phyloP scores from a whole-genome alignment of 2,329 filamentous ascomycete genomes.

The Colletotrichum sp. region DNA sequence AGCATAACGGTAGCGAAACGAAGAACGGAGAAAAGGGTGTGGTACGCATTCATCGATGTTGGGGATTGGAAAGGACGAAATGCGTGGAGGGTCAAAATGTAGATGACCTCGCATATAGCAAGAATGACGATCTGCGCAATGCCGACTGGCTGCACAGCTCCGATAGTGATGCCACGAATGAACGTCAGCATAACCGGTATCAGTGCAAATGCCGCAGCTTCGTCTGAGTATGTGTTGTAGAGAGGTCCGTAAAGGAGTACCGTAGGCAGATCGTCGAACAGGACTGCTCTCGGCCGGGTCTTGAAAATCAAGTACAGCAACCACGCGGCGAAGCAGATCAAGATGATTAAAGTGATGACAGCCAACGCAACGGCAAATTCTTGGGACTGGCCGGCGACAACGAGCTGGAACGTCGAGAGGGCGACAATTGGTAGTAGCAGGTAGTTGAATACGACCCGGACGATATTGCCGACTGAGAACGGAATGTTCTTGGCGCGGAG shows the following conservation, averaged over 20 bases:
- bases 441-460: constrained; percentile 91
- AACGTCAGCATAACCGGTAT: constrained; percentile 86
- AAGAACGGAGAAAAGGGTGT: constrained; percentile 81
- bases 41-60: constrained; percentile 97
- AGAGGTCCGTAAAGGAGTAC: constrained; percentile 89
- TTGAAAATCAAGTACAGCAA: constrained; percentile 80
- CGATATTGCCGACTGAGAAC: constrained; percentile 78
- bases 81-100: constrained; percentile 84
- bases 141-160: constrained; percentile 89
- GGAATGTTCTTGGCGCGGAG: constrained; percentile 90
- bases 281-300: constrained; percentile 81
- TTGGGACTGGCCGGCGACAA: constrained; percentile 72
- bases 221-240: constrained; percentile 97
- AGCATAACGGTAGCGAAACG: constrained; percentile 78
- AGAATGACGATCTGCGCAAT: constrained; percentile 92
- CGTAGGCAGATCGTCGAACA: constrained; percentile 93
- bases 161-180: constrained; percentile 86
- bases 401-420: constrained; percentile 89
- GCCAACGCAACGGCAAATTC: constrained; percentile 76
- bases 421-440: constrained; percentile 88
- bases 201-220: constrained; percentile 87
- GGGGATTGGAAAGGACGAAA: constrained; percentile 89
- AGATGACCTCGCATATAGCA: constrained; percentile 92
- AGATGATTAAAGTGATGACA: constrained; percentile 72
- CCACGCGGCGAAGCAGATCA: constrained; percentile 79